Percentiles rank a stretch among this genome's conserved stretches.
These are phyloP conservation scores for Lyophyllum shimeji DNA, from an alignment of 768 basidiomycete genomes.

Conservation along the genomic window DNA sequence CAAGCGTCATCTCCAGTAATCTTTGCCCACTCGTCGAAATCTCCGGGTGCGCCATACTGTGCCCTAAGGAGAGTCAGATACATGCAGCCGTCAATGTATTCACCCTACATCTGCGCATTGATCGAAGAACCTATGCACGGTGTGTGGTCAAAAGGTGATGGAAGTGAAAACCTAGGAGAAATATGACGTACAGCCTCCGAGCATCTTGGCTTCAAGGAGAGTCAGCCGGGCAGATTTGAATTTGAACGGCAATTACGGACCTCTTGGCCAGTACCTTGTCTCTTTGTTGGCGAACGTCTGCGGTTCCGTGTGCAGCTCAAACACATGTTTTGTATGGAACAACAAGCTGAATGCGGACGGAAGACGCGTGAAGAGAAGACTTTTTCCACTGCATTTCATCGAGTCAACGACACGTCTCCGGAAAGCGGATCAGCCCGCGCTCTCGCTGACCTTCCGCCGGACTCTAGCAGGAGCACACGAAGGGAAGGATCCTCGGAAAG, in stretches of 20 bases:
- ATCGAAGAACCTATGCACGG: slow-evolving; percentile 52
- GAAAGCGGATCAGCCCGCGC: not conserved
- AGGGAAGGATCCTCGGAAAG: slow-evolving; percentile 55
- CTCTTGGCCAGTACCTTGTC: slow-evolving; percentile 64
- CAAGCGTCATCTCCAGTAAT: slow-evolving; percentile 56
- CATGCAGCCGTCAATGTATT: not conserved
- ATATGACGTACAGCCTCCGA: slow-evolving; percentile 69
- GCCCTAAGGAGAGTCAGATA: slow-evolving; percentile 33
- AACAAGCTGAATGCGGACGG: slow-evolving; percentile 44
- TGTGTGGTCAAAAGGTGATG: not conserved
- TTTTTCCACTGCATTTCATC: slow-evolving; percentile 37
- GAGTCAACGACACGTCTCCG: not conserved
- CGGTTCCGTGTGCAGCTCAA: slow-evolving; percentile 54
- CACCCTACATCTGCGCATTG: slow-evolving; percentile 52
- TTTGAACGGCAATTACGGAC: slow-evolving; percentile 29
- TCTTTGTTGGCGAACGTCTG: slow-evolving; percentile 48
- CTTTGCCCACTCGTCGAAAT: slow-evolving; percentile 66
- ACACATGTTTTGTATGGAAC: slow-evolving; percentile 49
- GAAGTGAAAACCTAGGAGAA: not conserved
- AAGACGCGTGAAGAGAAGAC: slow-evolving; percentile 37
- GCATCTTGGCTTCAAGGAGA: slow-evolving; percentile 49
- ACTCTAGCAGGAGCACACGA: slow-evolving; percentile 57
- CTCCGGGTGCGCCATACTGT: slow-evolving; percentile 65
- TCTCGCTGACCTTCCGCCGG: slow-evolving; percentile 53
- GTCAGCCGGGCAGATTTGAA: not conserved